Conservation (phyloP, 2,329 filamentous ascomycete species). For the Aspergillus phoenicis region DNA sequence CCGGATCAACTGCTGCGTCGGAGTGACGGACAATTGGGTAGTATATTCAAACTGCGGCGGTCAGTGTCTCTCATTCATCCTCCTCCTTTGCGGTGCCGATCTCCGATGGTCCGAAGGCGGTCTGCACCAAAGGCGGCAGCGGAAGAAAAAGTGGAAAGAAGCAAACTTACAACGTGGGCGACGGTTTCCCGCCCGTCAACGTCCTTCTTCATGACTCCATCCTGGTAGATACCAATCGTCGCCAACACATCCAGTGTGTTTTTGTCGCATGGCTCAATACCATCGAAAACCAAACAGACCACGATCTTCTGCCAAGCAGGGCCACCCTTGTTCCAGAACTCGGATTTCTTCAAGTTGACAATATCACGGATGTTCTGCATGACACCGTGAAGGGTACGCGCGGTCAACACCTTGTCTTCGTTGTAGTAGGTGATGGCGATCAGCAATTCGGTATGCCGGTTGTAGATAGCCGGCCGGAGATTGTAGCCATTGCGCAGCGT, state of each 20-base stretch:
- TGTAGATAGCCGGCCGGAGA: conserved; percentile 96
- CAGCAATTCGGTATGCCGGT: conserved; percentile 92
- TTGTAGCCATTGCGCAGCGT: conserved; percentile 99
- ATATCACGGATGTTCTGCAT: conserved; percentile 99
- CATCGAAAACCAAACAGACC: conserved; percentile 94
- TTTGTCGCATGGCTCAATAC: conserved; percentile 97
- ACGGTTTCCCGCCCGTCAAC: conserved; percentile 96
- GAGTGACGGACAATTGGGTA: conserved; percentile 92
- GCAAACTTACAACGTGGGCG: conserved; percentile 67
- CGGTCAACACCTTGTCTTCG: conserved; percentile 91
- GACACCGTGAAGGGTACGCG: conserved; percentile 91
- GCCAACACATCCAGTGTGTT: conserved; percentile 89
- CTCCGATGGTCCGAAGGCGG: not conserved
- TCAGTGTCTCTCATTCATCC: not conserved
- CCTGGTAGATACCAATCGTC: conserved; percentile 94
- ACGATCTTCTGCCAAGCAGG: conserved; percentile 99
- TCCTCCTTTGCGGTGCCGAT: not conserved
- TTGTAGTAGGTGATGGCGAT: conserved; percentile 99
- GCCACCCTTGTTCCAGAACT: conserved; percentile 99
- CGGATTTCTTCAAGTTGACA: conserved; percentile 97
- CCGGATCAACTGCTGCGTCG: conserved; percentile 95
- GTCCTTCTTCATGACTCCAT: conserved; percentile 98
- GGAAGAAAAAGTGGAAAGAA: not conserved
- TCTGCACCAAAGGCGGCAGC: not conserved
- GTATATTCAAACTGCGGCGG: conserved; percentile 80